A percentile compares a stretch with the other conserved stretches of the same genome.
phyloP scores from a whole-genome alignment of 352 stramenopile species.

The Pythium vanterpoolii region DNA sequence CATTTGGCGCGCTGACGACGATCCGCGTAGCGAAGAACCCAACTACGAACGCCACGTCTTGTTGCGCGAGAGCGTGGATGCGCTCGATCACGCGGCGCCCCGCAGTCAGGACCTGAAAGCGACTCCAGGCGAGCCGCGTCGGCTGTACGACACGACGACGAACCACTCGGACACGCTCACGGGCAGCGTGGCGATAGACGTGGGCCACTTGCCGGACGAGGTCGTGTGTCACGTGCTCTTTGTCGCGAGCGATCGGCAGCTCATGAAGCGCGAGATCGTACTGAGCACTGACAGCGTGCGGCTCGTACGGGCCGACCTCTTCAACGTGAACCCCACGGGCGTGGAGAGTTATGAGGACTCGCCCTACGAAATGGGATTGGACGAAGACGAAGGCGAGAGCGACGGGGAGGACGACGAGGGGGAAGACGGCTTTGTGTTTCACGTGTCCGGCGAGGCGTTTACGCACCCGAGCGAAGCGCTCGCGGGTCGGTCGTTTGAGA shows the following conservation, averaged over 20 bases:
- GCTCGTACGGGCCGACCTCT: conserved; percentile 23
- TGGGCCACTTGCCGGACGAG: conserved; percentile 39
- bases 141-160: conserved; percentile 24
- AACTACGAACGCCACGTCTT: conserved; percentile 42
- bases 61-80: conserved; percentile 41
- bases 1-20: conserved; percentile 45
- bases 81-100: conserved; percentile 19
- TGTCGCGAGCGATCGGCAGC: conserved; percentile 49
- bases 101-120: conserved; percentile 14
- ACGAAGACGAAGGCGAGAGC: neutral
- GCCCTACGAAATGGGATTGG: conserved; percentile 14
- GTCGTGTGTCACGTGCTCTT: conserved; percentile 57
- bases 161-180: conserved; percentile 19
- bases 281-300: conserved; percentile 51
- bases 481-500: conserved; percentile 40
- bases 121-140: conserved; percentile 17
- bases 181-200: conserved; percentile 40
- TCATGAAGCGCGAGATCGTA: conserved; percentile 57
- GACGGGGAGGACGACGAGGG: conserved; percentile 12
- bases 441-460: conserved; percentile 55
- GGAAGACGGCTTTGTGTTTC: conserved; percentile 35
- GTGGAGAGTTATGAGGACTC: conserved; percentile 22
- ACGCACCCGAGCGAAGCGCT: conserved; percentile 48
- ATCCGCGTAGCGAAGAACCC: conserved; percentile 51
- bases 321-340: neutral